These are phyloP conservation scores for Linaria vulgaris DNA, from an alignment of 257 asterid genomes.

Conservation along the genomic window DNA sequence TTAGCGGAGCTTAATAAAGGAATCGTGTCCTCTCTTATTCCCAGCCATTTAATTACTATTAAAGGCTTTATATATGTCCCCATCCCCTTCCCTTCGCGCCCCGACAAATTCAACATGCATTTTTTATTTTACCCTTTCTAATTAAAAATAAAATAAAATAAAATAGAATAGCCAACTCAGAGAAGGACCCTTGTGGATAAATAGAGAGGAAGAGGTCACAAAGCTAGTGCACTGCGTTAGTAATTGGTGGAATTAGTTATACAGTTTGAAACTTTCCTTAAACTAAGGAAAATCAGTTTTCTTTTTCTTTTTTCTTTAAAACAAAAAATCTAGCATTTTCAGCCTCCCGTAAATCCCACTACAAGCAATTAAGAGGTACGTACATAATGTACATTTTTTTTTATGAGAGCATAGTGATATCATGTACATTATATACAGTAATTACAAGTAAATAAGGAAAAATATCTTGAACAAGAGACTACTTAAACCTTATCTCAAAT, in stretches of 20 bases:
- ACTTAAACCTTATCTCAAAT: neutral
- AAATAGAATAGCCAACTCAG: too few relatives aligned
- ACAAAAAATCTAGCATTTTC: neutral
- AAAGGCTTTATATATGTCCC: neutral
- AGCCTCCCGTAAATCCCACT: neutral
- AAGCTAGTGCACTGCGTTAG: neutral
- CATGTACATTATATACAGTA: neutral
- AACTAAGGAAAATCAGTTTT: neutral
- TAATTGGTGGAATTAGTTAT: neutral
- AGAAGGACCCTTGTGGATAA: neutral
- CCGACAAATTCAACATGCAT: neutral
- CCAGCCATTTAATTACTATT: neutral
- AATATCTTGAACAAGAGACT: neutral
- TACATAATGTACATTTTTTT: neutral
- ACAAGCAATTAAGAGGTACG: constrained; percentile 7
- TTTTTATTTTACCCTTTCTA: neutral
- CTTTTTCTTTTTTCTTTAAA: neutral
- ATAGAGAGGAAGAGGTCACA: neutral
- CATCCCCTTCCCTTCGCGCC: neutral
- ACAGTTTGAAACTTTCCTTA: neutral
- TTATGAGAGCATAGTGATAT: too few relatives aligned
- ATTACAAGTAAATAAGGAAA: too few relatives aligned
- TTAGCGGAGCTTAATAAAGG: neutral
- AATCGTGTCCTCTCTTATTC: constrained; percentile 11
- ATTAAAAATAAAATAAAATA: too few relatives aligned